phyloP scores from a whole-genome alignment of 192 early-diverging fungal genomes.

The Dissophora ornata region DNA sequence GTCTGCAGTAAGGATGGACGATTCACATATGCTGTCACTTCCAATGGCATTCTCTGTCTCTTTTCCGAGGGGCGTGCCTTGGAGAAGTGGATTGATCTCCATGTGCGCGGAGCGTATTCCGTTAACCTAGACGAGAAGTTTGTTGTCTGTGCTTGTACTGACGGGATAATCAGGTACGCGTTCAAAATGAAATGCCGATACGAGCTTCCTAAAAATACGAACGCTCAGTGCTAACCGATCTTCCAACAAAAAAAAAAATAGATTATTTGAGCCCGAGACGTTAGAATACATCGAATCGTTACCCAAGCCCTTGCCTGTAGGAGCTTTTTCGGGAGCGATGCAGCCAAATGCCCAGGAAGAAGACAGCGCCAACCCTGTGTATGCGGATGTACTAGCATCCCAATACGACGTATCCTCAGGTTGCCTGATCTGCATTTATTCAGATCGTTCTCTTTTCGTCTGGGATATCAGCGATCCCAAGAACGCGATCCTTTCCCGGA shows the following conservation, averaged over 20 bases:
- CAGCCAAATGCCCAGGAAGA: constrained; percentile 24
- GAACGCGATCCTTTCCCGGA: constrained; percentile 66
- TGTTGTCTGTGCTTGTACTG: constrained; percentile 78
- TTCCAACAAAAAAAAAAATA: constrained; percentile 14
- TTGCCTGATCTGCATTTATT: constrained; percentile 73
- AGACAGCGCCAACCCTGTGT: constrained; percentile 46
- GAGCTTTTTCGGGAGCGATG: constrained; percentile 54
- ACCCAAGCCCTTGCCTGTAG: constrained; percentile 76
- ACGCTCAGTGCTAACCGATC: background rate
- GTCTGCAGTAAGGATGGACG: constrained; percentile 59
- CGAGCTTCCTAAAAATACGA: no score
- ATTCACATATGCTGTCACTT: constrained; percentile 74
- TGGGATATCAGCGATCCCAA: constrained; percentile 75
- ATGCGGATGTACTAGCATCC: constrained; percentile 72
- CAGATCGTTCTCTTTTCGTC: constrained; percentile 76
- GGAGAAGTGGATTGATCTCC: constrained; percentile 88
- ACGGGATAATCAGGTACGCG: constrained; percentile 77
- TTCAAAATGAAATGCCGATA: no score
- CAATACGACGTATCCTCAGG: constrained; percentile 62
- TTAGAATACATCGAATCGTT: constrained; percentile 77
- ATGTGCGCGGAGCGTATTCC: constrained; percentile 73
- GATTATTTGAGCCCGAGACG: constrained; percentile 78
- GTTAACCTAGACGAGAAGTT: constrained; percentile 66
- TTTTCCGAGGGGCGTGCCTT: constrained; percentile 71
- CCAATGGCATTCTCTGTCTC: constrained; percentile 72